Percentiles rank a stretch among this genome's conserved stretches.
These are phyloP conservation scores for Paracamarosporium sp. DNA, from an alignment of 2,329 filamentous ascomycete genomes.

Conservation along the genomic window DNA sequence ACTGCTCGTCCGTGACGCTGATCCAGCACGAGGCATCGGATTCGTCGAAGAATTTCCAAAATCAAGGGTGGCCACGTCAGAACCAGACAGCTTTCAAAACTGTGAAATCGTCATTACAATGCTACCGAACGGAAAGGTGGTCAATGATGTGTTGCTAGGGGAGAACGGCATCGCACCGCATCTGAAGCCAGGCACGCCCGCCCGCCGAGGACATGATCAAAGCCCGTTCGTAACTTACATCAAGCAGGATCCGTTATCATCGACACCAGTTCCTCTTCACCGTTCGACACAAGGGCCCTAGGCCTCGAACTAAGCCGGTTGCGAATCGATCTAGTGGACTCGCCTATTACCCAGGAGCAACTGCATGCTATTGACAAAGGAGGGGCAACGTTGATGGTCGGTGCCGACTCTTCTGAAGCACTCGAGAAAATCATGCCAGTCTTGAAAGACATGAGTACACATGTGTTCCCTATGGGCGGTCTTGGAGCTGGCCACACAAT, in stretches of 20 bases:
- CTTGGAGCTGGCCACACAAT: slow-evolving; percentile 45
- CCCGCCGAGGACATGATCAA: not conserved
- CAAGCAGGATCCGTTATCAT: slow-evolving; percentile 37
- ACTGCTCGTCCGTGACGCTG: slow-evolving; percentile 25
- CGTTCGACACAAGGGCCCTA: slow-evolving; percentile 42
- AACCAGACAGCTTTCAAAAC: slow-evolving; percentile 20
- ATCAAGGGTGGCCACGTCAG: slow-evolving; percentile 19
- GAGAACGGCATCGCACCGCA: slow-evolving; percentile 21
- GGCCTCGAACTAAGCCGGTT: slow-evolving; percentile 39
- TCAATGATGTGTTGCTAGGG: slow-evolving; percentile 20
- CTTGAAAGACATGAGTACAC: slow-evolving; percentile 40
- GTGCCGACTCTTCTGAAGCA: slow-evolving; percentile 26
- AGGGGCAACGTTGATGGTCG: slow-evolving; percentile 46
- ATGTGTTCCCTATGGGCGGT: slow-evolving; percentile 45
- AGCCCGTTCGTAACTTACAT: slow-evolving; percentile 1
- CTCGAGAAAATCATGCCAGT: slow-evolving; percentile 42
- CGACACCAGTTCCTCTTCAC: slow-evolving; percentile 44
- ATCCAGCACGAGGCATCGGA: slow-evolving; percentile 20
- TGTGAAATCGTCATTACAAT: slow-evolving; percentile 28
- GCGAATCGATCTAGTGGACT: slow-evolving; percentile 41
- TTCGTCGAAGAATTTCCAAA: slow-evolving; percentile 26
- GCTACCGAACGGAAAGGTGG: slow-evolving; percentile 24
- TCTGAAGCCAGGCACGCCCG: slow-evolving; percentile 23
- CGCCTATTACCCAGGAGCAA: slow-evolving; percentile 46
- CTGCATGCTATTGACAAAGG: slow-evolving; percentile 44